Percentiles rank a stretch among this genome's conserved stretches.
Conservation (phyloP, 163 green algal species). For the Chloromonas sp. region DNA sequence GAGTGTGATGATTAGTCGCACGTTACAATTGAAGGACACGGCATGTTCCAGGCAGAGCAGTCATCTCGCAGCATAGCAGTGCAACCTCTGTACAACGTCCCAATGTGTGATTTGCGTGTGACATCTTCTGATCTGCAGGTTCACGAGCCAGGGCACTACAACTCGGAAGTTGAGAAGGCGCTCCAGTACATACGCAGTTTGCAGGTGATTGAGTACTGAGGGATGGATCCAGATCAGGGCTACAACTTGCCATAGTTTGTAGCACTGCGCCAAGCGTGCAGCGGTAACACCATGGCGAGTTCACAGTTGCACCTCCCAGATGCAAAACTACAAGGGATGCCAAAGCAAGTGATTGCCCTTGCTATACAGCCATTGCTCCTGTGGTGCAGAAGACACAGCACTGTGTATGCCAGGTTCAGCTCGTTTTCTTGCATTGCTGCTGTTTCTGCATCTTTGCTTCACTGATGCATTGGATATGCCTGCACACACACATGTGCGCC, state of each 20-base stretch:
- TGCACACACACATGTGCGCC: too few relatives aligned
- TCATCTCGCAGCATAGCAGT: too few relatives aligned
- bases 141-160: constrained; percentile 9
- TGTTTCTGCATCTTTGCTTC: too few relatives aligned
- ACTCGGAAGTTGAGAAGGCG: constrained; percentile 10
- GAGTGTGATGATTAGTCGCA: too few relatives aligned
- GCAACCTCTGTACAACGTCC: too few relatives aligned
- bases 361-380: background rate
- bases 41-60: too few relatives aligned
- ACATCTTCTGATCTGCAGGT: background rate
- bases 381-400: background rate
- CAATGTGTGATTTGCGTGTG: too few relatives aligned
- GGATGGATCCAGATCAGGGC: background rate
- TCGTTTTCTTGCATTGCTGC: too few relatives aligned
- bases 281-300: background rate
- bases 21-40: too few relatives aligned
- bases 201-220: background rate
- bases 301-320: background rate
- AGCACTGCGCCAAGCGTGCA: background rate
- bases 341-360: background rate
- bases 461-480: too few relatives aligned
- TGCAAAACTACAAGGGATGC: background rate
- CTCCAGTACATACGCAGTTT: constrained; percentile 13
- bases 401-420: too few relatives aligned
- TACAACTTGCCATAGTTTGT: background rate